These are phyloP conservation scores for Starmera quercuum DNA, from an alignment of 805 yeast species.

Conservation along the genomic window DNA sequence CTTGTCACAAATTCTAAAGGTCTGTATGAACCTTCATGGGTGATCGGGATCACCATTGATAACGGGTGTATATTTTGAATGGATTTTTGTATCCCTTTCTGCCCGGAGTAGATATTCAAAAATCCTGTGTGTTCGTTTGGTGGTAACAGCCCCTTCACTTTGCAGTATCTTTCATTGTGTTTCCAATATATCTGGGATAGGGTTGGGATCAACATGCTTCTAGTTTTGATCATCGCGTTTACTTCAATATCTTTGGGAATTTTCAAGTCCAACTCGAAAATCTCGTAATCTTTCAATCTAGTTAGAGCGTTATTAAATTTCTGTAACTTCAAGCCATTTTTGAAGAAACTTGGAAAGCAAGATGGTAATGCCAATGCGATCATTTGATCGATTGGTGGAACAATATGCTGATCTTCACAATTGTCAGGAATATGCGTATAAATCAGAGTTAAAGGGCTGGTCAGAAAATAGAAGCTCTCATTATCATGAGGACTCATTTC, in stretches of 20 bases:
- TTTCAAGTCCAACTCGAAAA: constrained; percentile 69
- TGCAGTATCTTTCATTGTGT: constrained; percentile 54
- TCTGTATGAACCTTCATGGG: constrained; percentile 60
- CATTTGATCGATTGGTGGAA: constrained; percentile 75
- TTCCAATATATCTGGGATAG: constrained; percentile 77
- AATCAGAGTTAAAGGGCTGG: constrained; percentile 67
- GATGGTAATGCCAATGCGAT: constrained; percentile 79
- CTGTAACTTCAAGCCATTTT: constrained; percentile 46
- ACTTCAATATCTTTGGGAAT: constrained; percentile 68
- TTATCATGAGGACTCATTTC: constrained; percentile 20
- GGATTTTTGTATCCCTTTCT: constrained; percentile 50
- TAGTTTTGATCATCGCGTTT: constrained; percentile 50
- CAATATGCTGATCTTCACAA: constrained; percentile 74
- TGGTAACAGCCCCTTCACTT: constrained; percentile 78
- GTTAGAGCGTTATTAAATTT: constrained; percentile 75
- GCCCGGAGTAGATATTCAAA: constrained; percentile 67
- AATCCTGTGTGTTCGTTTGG: constrained; percentile 61
- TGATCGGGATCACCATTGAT: constrained; percentile 65
- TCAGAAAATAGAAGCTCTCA: constrained; percentile 61
- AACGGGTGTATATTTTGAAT: constrained; percentile 57
- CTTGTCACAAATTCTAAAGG: constrained; percentile 63
- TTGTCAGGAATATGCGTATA: constrained; percentile 83
- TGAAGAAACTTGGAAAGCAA: constrained; percentile 74
- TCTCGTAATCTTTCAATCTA: constrained; percentile 64
- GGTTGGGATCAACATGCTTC: constrained; percentile 35